Percentiles rank a stretch among this genome's conserved stretches.
phyloP scores from a whole-genome alignment of 2,329 filamentous ascomycete genomes.

The Colletotrichum navitas region DNA sequence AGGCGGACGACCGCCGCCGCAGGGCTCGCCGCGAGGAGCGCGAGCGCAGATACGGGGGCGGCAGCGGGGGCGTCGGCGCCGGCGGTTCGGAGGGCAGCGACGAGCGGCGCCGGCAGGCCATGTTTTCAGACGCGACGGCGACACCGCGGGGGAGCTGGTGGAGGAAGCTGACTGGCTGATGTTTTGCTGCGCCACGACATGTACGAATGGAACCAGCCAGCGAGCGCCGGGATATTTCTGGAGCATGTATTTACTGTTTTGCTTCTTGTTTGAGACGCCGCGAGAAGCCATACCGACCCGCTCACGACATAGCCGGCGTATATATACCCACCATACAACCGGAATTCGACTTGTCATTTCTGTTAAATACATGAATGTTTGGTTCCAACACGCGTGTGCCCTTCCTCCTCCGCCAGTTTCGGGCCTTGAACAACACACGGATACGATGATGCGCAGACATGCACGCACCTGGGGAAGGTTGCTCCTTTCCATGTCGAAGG shows the following conservation, averaged over 20 bases:
- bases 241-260: slow-evolving; percentile 14
- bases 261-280: slow-evolving; percentile 33
- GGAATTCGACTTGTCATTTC: background rate
- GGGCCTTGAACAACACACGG: background rate
- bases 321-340: slow-evolving; percentile 10
- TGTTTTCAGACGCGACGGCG: slow-evolving; percentile 56
- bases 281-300: background rate
- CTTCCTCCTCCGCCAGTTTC: background rate
- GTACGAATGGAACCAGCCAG: slow-evolving; percentile 35
- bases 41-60: slow-evolving; percentile 46
- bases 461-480: background rate
- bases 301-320: slow-evolving; percentile 2
- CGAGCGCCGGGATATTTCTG: slow-evolving; percentile 32
- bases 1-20: slow-evolving; percentile 59
- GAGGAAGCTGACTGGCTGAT: slow-evolving; percentile 65
- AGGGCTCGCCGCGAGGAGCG: slow-evolving; percentile 61
- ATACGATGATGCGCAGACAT: background rate
- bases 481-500: background rate
- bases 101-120: slow-evolving; percentile 58
- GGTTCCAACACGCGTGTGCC: background rate
- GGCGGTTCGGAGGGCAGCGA: slow-evolving; percentile 59
- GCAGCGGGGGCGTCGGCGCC: slow-evolving; percentile 47
- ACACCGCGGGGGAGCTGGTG: slow-evolving; percentile 70
- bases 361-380: background rate
- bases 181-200: slow-evolving; percentile 8